These are phyloP conservation scores for Trichoderma koningii DNA, from an alignment of 2,329 filamentous ascomycete species.

Conservation along the genomic window DNA sequence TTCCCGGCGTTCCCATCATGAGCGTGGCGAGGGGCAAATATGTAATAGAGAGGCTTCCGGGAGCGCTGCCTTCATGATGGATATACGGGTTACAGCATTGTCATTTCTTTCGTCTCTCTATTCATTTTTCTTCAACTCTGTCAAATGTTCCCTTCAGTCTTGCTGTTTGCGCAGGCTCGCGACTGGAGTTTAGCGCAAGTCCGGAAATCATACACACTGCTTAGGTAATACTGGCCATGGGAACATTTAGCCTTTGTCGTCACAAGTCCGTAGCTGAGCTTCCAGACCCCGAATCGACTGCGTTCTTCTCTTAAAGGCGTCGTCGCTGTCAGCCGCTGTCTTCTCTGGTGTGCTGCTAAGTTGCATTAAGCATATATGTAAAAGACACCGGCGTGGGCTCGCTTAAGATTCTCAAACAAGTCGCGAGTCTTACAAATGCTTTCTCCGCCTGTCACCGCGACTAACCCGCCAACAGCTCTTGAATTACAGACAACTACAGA, in stretches of 20 bases:
- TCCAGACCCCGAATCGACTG: neutral
- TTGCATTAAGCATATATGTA: slow-evolving; percentile 8
- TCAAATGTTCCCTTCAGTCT: neutral
- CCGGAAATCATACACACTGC: slow-evolving; percentile 7
- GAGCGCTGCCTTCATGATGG: slow-evolving; percentile 65
- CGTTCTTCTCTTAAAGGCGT: neutral
- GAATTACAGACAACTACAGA: neutral
- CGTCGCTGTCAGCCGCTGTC: neutral
- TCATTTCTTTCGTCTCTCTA: neutral
- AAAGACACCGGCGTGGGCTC: neutral
- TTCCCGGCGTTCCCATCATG: slow-evolving; percentile 68
- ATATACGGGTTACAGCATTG: slow-evolving; percentile 3
- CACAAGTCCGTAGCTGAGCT: neutral
- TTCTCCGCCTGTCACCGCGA: neutral
- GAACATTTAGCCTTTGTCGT: neutral
- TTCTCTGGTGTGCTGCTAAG: neutral
- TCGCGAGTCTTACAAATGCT: neutral
- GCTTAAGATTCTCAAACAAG: neutral
- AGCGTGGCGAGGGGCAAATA: slow-evolving; percentile 88
- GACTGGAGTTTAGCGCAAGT: slow-evolving; percentile 26
- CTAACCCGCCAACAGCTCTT: neutral
- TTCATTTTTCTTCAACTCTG: neutral
- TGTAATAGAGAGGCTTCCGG: slow-evolving; percentile 86
- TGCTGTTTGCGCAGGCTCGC: slow-evolving; percentile 5
- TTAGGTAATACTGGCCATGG: slow-evolving; percentile 9